These are phyloP conservation scores for Beauveria brongniartii DNA, from an alignment of 2,329 filamentous ascomycete species.

Conservation along the genomic window DNA sequence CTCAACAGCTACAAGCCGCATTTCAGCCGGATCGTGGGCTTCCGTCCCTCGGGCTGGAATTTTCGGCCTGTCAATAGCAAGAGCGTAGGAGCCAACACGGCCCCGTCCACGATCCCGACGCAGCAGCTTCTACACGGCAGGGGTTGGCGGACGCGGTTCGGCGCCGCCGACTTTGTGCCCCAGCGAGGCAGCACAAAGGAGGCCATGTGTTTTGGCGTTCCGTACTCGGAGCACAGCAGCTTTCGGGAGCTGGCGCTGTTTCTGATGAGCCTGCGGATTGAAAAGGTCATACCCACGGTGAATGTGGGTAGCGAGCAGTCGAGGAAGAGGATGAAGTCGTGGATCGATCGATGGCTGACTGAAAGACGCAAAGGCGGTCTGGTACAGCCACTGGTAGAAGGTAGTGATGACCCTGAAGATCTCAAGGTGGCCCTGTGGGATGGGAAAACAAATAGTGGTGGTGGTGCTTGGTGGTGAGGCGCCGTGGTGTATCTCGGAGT, in stretches of 20 bases:
- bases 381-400: conserved; percentile 35
- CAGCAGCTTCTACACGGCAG: conserved; percentile 46
- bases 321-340: conserved; percentile 53
- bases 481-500: neutral
- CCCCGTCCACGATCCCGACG: conserved; percentile 42
- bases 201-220: conserved; percentile 84
- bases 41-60: conserved; percentile 90
- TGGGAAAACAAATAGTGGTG: conserved; percentile 30
- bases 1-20: conserved; percentile 69
- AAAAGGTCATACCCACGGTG: conserved; percentile 86
- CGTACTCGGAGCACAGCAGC: conserved; percentile 92
- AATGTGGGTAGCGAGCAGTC: conserved; percentile 60
- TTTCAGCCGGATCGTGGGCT: conserved; percentile 81
- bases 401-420: conserved; percentile 24
- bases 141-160: conserved; percentile 70
- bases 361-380: conserved; percentile 50
- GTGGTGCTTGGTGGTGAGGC: conserved; percentile 32
- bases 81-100: conserved; percentile 45
- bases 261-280: conserved; percentile 76
- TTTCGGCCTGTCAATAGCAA: conserved; percentile 60
- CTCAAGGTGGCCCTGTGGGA: conserved; percentile 28
- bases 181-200: conserved; percentile 78
- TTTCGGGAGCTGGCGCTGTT: conserved; percentile 95
- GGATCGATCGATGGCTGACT: conserved; percentile 54
- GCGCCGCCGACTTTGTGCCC: conserved; percentile 62